Percentiles rank a stretch among this genome's conserved stretches.
These are phyloP conservation scores for Colletotrichum phormii DNA, from an alignment of 2,329 filamentous ascomycete genomes.

Conservation along the genomic window DNA sequence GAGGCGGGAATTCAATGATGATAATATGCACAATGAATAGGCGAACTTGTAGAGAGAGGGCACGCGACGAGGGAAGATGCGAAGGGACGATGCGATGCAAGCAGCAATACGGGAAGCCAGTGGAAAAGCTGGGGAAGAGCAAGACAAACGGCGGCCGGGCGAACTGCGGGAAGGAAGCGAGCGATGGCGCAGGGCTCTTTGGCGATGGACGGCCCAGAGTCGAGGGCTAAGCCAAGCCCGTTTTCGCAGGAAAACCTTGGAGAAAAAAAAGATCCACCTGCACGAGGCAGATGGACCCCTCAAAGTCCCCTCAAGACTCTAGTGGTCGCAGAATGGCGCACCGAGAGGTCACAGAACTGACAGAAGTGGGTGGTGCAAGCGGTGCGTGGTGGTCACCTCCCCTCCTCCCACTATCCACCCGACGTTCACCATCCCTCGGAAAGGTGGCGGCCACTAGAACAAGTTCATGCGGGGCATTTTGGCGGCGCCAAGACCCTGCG, in stretches of 20 bases:
- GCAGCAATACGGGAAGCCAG: background rate
- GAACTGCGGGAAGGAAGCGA: constrained; percentile 15
- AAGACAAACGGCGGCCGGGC: background rate
- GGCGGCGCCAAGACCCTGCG: constrained; percentile 34
- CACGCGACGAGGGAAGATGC: background rate
- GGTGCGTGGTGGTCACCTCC: background rate
- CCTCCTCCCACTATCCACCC: background rate
- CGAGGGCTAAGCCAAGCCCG: constrained; percentile 25
- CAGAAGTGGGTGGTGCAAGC: constrained; percentile 5
- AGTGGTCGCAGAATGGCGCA: constrained; percentile 31
- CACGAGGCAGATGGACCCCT: constrained; percentile 29
- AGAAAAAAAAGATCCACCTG: constrained; percentile 30
- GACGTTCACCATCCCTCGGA: background rate
- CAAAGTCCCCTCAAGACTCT: background rate
- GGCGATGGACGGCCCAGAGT: constrained; percentile 17
- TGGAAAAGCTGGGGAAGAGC: constrained; percentile 1
- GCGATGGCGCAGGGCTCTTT: constrained; percentile 12
- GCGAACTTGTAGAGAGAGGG: background rate
- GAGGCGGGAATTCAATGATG: constrained; percentile 2
- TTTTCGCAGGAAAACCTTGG: constrained; percentile 10
- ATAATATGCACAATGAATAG: background rate
- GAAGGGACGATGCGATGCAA: background rate
- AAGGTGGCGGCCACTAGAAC: constrained; percentile 12
- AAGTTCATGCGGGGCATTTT: constrained; percentile 30
- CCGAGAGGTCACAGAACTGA: constrained; percentile 10